Evolutionary conservation across 768 basidiomycete genomes (phyloP).

Genomic region (Megacollybia marginata): DNA sequence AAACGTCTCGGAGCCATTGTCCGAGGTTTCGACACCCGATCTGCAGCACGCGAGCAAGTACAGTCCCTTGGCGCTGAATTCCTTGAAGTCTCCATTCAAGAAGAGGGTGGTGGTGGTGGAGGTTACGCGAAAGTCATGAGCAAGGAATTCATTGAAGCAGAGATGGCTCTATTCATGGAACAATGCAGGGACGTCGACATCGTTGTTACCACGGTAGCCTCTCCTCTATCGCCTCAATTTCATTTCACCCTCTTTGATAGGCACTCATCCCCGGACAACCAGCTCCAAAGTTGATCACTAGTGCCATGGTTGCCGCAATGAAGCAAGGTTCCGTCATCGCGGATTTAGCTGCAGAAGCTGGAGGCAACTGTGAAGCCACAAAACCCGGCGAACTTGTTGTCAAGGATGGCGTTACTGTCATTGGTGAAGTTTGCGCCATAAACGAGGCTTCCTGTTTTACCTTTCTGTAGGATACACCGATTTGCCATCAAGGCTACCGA

Average conservation of each 20-base stretch:
- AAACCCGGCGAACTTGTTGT: constrained; percentile 65
- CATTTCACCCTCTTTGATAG: constrained; percentile 21
- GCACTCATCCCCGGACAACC: constrained; percentile 83
- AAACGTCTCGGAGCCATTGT: constrained; percentile 82
- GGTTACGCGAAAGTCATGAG: constrained; percentile 84
- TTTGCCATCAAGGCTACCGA: constrained; percentile 80
- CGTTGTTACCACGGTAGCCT: constrained; percentile 69
- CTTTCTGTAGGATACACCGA: constrained; percentile 63
- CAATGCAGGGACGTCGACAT: constrained; percentile 90
- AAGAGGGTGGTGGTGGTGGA: constrained; percentile 76
- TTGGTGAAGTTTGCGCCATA: constrained; percentile 36
- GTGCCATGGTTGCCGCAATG: constrained; percentile 87
- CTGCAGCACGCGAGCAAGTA: constrained; percentile 83
- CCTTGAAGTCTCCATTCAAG: constrained; percentile 71
- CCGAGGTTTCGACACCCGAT: constrained; percentile 80
- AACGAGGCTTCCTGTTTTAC: not conserved
- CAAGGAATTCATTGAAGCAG: constrained; percentile 59
- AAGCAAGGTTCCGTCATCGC: constrained; percentile 88
- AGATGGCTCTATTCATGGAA: constrained; percentile 76
- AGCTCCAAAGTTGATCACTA: constrained; percentile 78
- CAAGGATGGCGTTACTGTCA: constrained; percentile 73
- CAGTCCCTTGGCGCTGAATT: constrained; percentile 89
- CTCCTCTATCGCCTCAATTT: not conserved
- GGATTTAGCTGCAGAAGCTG: constrained; percentile 80
- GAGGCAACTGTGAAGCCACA: constrained; percentile 85